Base-by-base conservation (phyloP, 1,284 basidiomycete genomes). In the Taiwanofungus camphoratus region DNA sequence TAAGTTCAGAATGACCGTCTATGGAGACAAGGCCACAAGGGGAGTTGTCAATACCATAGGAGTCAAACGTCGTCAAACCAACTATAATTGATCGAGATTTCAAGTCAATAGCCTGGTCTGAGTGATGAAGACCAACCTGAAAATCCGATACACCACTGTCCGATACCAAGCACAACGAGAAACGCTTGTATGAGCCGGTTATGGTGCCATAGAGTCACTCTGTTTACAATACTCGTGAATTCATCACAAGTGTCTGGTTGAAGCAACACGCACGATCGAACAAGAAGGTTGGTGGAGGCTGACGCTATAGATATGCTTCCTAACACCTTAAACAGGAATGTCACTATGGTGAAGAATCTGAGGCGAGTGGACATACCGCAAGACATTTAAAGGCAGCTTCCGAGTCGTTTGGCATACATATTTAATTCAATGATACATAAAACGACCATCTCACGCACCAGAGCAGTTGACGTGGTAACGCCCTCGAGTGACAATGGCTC, bases 201-300 rank as follows among this genome's bases (percentile, higher is more conserved):
- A 22, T 36, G 31, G 15, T 18, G 18, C 41, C 41, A 42, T 9
- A 42, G n/a, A 7, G 33, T 21, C 11, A 35, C 8, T 4, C 41
- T 42, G 16, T 12, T 7, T 13, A 33, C 5, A 19, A 9, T 13
- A 15, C 5, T 6, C 9, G n/a, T 15, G 15, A 4, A 34, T n/a
- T 27, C 13, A 13, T 18, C 20, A 15, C 7, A 29, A n/a, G 20
- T 15, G 7, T 18, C 5, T 19, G 16, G 9, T 15, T 24, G 4
- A 26, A 29, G 29, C 15, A 15, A n/a, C 12, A 18, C 41, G 4
- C 23, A 42, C 41, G 41, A 22, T 5, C 41, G 41, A 19, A 42
- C 15, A 9, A 34, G n/a, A 7, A 41, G 21, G 21, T 41, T 41
- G 11, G 39, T 33, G 13, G 15, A 19, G 5, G 31, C 39, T 7